These are phyloP conservation scores for Megacollybia platyphylla DNA, from an alignment of 1,284 basidiomycete species.

Conservation along the genomic window DNA sequence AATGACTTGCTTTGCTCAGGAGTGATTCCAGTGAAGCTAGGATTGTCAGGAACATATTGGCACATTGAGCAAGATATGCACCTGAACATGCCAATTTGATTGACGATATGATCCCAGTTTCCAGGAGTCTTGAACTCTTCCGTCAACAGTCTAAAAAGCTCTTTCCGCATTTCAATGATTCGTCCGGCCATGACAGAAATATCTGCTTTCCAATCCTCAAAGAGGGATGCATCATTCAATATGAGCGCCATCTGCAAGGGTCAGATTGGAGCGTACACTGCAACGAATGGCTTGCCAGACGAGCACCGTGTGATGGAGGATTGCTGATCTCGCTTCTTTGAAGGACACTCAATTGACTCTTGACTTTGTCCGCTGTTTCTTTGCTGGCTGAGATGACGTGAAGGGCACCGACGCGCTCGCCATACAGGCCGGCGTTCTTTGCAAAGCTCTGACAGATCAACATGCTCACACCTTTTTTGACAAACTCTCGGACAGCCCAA, in stretches of 20 bases:
- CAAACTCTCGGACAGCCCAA: conserved; percentile 70
- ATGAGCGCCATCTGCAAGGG: conserved; percentile 52
- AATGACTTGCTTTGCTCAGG: conserved; percentile 60
- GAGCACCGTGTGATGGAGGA: conserved; percentile 82
- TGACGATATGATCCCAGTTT: conserved; percentile 82
- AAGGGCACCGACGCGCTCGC: conserved; percentile 80
- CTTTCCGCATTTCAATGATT: conserved; percentile 83
- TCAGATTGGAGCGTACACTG: background rate
- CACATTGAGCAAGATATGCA: conserved; percentile 18
- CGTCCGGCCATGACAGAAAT: conserved; percentile 87
- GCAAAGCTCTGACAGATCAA: conserved; percentile 93
- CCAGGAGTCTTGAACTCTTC: conserved; percentile 86
- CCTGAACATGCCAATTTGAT: conserved; percentile 93
- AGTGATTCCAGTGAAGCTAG: conserved; percentile 71
- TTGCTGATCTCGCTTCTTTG: conserved; percentile 91
- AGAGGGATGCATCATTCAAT: conserved; percentile 59
- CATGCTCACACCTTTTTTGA: conserved; percentile 59
- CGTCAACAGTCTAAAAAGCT: conserved; percentile 69
- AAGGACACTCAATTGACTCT: conserved; percentile 79
- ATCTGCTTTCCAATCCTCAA: conserved; percentile 83
- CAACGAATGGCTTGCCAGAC: conserved; percentile 46
- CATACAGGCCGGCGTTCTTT: conserved; percentile 92
- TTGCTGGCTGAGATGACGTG: conserved; percentile 54
- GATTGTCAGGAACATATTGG: conserved; percentile 2
- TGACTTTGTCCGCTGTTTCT: conserved; percentile 62